Base-by-base conservation (phyloP, 768 basidiomycete genomes). In the Russula griseocarnosa region DNA sequence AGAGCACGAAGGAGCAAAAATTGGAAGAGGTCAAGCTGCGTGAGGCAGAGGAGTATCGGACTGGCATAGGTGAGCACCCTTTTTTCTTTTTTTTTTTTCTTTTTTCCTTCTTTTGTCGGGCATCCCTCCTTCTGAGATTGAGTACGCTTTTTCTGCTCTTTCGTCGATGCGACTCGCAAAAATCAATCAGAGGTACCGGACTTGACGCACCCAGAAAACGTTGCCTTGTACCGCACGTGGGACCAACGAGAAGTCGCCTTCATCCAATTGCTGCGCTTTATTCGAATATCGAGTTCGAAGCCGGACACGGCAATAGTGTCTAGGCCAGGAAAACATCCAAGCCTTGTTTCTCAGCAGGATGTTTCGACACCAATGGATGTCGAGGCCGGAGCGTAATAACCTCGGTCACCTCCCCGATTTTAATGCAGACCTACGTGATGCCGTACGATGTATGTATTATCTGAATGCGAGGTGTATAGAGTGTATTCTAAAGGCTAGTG, bases 181-280 rank as follows among this genome's bases (percentile, higher is more conserved):
- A n/a, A n/a, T 58, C 54, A 49, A 53, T 54, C 71, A 93, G 92
- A 94, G 77, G 79, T 93, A 38, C 82, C 85, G 8, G 92, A 94
- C 74, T 79, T 94, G 30, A 92, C 90, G 0, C 84, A 93, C 67
- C 73, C 77, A n/a, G 73, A 78, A 11, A 93, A 83, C 18, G 86
- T 90, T 44, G 80, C 81, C 32, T 76, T 92, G 4, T 90, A 92
- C 72, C 82, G 88, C 46, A 75, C 76, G 62, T 94, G 92, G 92
- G 88, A 92, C 69, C 86, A 88, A 67, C 84, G 82, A 63, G 88
- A 91, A 69, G 75, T 83, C 5, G 82, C 87, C 5, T 94, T 82
- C 72, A 79, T 88, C 46, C 81, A 88, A 57, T 79, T 86, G 18
- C 78, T 94, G 57, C 86, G 88, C 49, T 90, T 87, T 73, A 83